Evolutionary conservation across 768 basidiomycete genomes (phyloP).

Genomic region (Hydnomerulius pinastri): DNA sequence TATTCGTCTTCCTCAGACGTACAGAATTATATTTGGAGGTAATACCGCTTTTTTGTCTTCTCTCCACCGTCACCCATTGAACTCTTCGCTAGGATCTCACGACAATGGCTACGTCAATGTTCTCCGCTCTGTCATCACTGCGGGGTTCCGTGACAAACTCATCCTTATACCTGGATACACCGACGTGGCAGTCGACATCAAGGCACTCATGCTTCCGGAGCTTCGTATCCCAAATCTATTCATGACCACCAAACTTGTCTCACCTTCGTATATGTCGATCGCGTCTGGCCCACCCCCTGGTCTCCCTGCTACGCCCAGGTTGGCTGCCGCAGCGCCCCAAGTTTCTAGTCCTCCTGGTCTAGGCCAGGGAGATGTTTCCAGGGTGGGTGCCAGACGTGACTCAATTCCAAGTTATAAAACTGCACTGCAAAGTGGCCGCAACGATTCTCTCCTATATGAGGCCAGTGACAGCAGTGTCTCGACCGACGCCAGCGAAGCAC

Average conservation of each 20-base stretch:
- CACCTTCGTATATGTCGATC: slow-evolving; percentile 27
- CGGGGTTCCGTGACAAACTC: slow-evolving; percentile 64
- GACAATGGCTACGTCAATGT: slow-evolving; percentile 71
- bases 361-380: slow-evolving; percentile 12
- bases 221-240: slow-evolving; percentile 61
- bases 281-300: slow-evolving; percentile 28
- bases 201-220: slow-evolving; percentile 54
- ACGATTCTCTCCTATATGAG: slow-evolving; percentile 41
- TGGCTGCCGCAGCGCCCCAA: slow-evolving; percentile 6
- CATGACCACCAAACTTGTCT: slow-evolving; percentile 52
- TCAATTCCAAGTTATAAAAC: slow-evolving; percentile 46
- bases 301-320: slow-evolving; percentile 18
- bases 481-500: slow-evolving; percentile 45
- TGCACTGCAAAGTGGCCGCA: slow-evolving; percentile 28
- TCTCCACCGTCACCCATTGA: slow-evolving; percentile 4
- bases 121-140: slow-evolving; percentile 64
- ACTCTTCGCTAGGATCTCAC: slow-evolving; percentile 54
- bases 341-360: slow-evolving; percentile 12
- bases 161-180: slow-evolving; percentile 64
- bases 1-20: slow-evolving; percentile 58
- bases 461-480: slow-evolving; percentile 44
- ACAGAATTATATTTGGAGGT: slow-evolving; percentile 72
- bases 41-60: slow-evolving; percentile 10
- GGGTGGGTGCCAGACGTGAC: slow-evolving; percentile 17
- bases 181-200: slow-evolving; percentile 60